phyloP scores from a whole-genome alignment of 768 basidiomycete genomes.

The Hirschioporus abietinus region DNA sequence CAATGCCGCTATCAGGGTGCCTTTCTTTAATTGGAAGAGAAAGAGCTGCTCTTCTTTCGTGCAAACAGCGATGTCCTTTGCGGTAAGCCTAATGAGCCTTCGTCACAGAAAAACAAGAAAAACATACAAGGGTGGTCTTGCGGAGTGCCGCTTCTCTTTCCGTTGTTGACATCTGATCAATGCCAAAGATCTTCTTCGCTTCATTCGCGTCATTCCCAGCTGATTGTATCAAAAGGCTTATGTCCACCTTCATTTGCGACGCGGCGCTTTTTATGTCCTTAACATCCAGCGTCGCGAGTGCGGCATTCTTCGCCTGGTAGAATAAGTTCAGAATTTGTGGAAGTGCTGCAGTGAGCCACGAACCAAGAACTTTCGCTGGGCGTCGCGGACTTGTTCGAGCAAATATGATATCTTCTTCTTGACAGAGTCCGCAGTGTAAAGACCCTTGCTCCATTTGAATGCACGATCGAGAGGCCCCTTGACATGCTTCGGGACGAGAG shows the following conservation, averaged over 20 bases:
- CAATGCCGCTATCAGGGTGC: background rate
- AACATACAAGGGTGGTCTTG: background rate
- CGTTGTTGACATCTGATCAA: background rate
- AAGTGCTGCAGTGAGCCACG: background rate
- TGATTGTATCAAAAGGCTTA: background rate
- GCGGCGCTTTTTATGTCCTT: background rate
- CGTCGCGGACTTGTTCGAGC: background rate
- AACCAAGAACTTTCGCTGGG: background rate
- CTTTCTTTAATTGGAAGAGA: background rate
- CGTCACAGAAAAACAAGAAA: no score
- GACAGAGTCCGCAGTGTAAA: background rate
- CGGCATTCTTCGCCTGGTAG: background rate
- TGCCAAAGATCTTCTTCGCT: background rate
- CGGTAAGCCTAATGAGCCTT: background rate
- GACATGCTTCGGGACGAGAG: background rate
- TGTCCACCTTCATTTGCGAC: background rate
- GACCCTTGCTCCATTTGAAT: background rate
- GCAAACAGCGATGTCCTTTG: background rate
- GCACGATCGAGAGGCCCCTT: background rate
- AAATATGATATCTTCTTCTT: background rate
- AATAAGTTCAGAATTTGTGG: background rate
- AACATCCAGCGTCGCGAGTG: background rate
- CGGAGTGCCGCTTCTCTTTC: background rate
- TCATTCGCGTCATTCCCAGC: background rate
- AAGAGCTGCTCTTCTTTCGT: background rate